These are phyloP conservation scores for Pseudohalonectria lignicola DNA, from an alignment of 2,329 filamentous ascomycete genomes.

Conservation along the genomic window DNA sequence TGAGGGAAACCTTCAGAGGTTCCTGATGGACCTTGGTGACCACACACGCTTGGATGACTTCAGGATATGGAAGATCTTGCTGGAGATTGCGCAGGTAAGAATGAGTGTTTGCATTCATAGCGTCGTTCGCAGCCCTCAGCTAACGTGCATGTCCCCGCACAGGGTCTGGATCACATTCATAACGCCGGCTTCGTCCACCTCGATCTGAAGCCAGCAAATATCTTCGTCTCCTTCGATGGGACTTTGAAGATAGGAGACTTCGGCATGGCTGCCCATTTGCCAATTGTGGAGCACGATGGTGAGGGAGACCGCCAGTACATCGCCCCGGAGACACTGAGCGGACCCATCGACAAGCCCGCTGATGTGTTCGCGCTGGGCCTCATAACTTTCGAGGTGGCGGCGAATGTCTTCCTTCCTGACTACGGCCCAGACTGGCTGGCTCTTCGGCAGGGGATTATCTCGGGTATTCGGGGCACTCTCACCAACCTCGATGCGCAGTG, in stretches of 20 bases:
- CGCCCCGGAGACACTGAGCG: slow-evolving; percentile 81
- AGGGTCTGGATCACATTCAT: slow-evolving; percentile 88
- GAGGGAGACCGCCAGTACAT: slow-evolving; percentile 97
- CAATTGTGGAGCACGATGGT: slow-evolving; percentile 64
- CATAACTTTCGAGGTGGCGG: slow-evolving; percentile 89
- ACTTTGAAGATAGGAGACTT: slow-evolving; percentile 80
- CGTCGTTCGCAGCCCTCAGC: neutral
- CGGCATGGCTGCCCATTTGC: slow-evolving; percentile 70
- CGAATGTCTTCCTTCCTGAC: slow-evolving; percentile 86
- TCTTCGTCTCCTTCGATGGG: slow-evolving; percentile 73
- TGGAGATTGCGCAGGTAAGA: slow-evolving; percentile 74
- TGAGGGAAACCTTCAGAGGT: slow-evolving; percentile 80
- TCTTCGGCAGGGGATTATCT: slow-evolving; percentile 60
- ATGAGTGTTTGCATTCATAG: neutral
- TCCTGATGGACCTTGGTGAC: slow-evolving; percentile 70
- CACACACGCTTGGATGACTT: slow-evolving; percentile 91
- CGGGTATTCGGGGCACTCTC: slow-evolving; percentile 4
- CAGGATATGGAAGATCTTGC: slow-evolving; percentile 93
- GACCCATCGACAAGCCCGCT: slow-evolving; percentile 78
- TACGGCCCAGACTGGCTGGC: slow-evolving; percentile 89
- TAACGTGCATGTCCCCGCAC: slow-evolving; percentile 8
- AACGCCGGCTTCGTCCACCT: slow-evolving; percentile 77
- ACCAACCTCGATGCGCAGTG: neutral
- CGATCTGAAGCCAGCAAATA: slow-evolving; percentile 76
- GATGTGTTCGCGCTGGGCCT: slow-evolving; percentile 92